Evolutionary conservation across 257 asterid species (phyloP), one percentile per base, ranked within the genome.

Genomic region (Nicotiana otophora): DNA sequence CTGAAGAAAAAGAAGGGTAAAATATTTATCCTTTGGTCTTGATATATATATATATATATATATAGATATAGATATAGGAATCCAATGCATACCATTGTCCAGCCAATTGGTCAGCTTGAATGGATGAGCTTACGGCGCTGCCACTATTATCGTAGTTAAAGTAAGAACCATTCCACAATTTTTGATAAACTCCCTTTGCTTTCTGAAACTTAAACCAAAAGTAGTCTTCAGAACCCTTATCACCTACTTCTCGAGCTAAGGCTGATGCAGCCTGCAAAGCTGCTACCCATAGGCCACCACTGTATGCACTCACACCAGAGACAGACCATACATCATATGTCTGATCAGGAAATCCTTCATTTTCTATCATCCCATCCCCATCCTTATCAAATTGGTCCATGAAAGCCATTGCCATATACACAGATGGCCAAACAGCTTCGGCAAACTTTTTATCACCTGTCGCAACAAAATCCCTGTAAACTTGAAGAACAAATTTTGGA

Each of bases 271-370:
- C 98, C 87, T 96, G 98, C 87, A 96, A 83, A n/a, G 98, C 99
- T 5, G 99, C 98, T 77, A 94, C 98, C 98, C 98, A 96, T n/a
- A 96, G 88, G 66, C 99, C 99, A 33, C 99, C 99, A 89, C 96
- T 90, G 72, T 96, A 96, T 4, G 98, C 99, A 90, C 99, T 96
- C 83, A 94, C 95, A 48, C 99, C 99, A 65, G 91, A 81, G 9
- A 92, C 98, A 48, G 96, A 90, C 99, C 99, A 96, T 46, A 94
- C 92, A 86, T 96, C 99, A 68, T 96, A 96, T 1, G 99, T 96
- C 90, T 96, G 99, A 63, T 96, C 99, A 7, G 98, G 98, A 82
- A 92, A 92, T 19, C 98, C 97, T 76, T 94, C 98, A 63, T 96
- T 96, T 83, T 96, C 99, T 42, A 96, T 96, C 99, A 96, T 96